Conservation (phyloP, 1,284 basidiomycete genomes). For the Cerioporus squamosus region DNA sequence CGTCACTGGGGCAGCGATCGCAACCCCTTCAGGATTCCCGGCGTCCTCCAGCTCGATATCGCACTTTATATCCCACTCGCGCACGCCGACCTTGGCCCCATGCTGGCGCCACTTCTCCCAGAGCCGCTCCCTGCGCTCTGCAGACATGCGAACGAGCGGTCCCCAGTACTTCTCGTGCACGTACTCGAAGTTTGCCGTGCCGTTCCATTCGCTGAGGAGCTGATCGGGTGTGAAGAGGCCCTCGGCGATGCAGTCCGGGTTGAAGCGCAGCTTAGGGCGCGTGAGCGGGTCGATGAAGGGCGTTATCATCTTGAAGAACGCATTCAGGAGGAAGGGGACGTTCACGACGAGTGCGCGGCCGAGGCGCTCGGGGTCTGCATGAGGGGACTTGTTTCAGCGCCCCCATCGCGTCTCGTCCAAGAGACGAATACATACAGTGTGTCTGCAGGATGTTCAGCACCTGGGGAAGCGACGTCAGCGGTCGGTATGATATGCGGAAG, state of each 20-base stretch:
- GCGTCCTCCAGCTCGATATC: constrained; percentile 10
- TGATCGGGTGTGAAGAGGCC: constrained; percentile 60
- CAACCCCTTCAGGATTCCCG: background rate
- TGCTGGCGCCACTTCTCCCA: constrained; percentile 63
- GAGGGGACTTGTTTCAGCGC: background rate
- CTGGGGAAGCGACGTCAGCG: constrained; percentile 6
- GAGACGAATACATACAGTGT: constrained; percentile 64
- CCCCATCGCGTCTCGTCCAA: background rate
- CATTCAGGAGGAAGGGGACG: constrained; percentile 79
- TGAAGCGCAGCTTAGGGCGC: constrained; percentile 57
- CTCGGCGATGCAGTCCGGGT: constrained; percentile 64
- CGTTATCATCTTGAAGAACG: constrained; percentile 84
- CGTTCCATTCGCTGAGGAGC: constrained; percentile 68
- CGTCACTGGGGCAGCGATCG: background rate
- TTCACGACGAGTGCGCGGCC: constrained; percentile 86
- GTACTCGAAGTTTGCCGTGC: constrained; percentile 64
- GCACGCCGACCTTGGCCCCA: constrained; percentile 68
- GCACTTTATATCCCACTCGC: constrained; percentile 73
- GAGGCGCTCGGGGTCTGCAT: constrained; percentile 87
- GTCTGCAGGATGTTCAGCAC: constrained; percentile 84
- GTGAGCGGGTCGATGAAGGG: constrained; percentile 86
- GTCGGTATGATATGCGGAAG: background rate
- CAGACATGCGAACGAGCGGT: constrained; percentile 58
- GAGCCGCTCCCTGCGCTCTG: constrained; percentile 53
- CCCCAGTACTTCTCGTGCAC: constrained; percentile 79